These are phyloP conservation scores for Auriscalpium vulgare DNA, from an alignment of 768 basidiomycete genomes.

Conservation along the genomic window DNA sequence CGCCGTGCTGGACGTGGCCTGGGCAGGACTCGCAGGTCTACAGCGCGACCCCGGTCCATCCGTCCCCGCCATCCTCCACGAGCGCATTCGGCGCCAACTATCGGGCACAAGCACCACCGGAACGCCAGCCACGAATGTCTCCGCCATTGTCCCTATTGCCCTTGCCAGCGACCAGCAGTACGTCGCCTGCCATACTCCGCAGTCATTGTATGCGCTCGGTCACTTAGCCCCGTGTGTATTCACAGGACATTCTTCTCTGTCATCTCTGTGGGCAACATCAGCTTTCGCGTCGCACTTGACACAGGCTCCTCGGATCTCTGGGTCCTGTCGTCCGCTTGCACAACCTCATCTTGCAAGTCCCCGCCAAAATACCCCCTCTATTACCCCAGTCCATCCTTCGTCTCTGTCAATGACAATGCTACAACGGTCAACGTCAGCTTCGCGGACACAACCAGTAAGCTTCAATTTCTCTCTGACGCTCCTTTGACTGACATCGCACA, in stretches of 20 bases:
- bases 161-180: slow-evolving; percentile 13
- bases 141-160: slow-evolving; percentile 4
- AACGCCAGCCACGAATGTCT: not conserved
- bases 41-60: not conserved
- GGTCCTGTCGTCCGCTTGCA: slow-evolving; percentile 60
- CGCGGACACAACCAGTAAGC: slow-evolving; percentile 62
- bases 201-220: not conserved
- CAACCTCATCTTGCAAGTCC: slow-evolving; percentile 40
- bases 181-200: not conserved
- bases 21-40: not conserved
- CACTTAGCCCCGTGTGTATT: not conserved
- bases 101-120: not conserved
- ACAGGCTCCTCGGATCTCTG: slow-evolving; percentile 71
- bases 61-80: not conserved
- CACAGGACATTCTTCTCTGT: slow-evolving; percentile 61
- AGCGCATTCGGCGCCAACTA: slow-evolving; percentile 8
- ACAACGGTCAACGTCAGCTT: slow-evolving; percentile 56
- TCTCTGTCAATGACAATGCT: slow-evolving; percentile 48
- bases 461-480: not conserved
- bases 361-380: slow-evolving; percentile 66
- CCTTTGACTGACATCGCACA: slow-evolving; percentile 20
- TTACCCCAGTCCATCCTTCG: slow-evolving; percentile 61
- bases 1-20: slow-evolving; percentile 5
- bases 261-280: slow-evolving; percentile 51
- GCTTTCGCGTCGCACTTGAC: slow-evolving; percentile 64